Base-by-base conservation (phyloP, 352 stramenopile genomes). In the Elongisporangium anandrum region DNA sequence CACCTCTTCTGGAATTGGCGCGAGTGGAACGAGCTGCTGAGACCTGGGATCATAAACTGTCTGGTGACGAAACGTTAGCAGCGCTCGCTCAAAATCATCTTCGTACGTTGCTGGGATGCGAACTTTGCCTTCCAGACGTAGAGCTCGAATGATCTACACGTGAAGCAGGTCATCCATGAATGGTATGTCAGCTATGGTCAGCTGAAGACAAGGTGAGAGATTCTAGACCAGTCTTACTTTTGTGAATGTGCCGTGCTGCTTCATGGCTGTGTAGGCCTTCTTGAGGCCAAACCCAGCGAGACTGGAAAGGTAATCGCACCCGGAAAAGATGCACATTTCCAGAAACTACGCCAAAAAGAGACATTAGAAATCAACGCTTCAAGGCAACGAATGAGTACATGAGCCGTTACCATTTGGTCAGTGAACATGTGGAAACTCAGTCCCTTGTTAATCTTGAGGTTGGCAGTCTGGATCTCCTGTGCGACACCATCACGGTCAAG, bases 291-390 rank as follows among this genome's bases (percentile, higher is more conserved):
- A 79, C 2, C 87, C 84, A 41, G 82, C 68, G 22, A 97, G 79
- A 47, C 79, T 92, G 17, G 82, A 52, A 3, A 96, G 62, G 51
- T 97, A 97, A 63, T 97, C 90, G 68, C 90, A 97, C 2, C 90
- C 90, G 19, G 85, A 94, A 59, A 97, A 83, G 38, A 97, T 95
- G 61, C 90, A 97, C 88, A 97, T 94, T 39, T 94, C 82, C 2
- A 94, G 64, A 62, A 94, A 92, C 85, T 94, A 26, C 9, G 4
- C 48, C 47, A 48, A 52, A 38, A 23, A 22, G 19, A 54, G 19
- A 41, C 15, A 54, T 54, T 6, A 19, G 50, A 45, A 52, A 62
- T 52, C 29, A 61, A 17, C 51, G 16, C 49, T 61, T 13, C 17
- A 50, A 8, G 8, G 29, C 29, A 52, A 51, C 9, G n/a, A 50